Evolutionary conservation across 2,329 filamentous ascomycete species (phyloP).

Genomic region (Fusarium musae): DNA sequence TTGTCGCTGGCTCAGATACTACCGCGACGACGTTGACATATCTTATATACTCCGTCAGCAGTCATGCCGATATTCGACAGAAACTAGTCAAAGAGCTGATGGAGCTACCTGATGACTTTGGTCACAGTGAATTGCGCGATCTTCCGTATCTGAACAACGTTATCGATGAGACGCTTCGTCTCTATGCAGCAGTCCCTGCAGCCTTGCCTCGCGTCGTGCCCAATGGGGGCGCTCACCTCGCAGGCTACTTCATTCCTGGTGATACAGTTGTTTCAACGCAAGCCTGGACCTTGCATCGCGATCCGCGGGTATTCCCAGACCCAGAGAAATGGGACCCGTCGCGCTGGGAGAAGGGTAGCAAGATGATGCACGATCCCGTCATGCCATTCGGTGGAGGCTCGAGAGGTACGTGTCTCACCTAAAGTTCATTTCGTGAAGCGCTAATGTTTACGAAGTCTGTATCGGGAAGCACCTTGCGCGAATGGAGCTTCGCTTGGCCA

Average conservation of each 20-base stretch:
- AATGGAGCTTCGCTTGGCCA: not conserved
- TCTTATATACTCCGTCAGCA: fast-evolving
- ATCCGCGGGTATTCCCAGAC: not conserved
- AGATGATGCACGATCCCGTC: not conserved
- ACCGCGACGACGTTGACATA: not conserved
- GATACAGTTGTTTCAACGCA: not conserved
- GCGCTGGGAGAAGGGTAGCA: not conserved
- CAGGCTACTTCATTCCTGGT: not conserved
- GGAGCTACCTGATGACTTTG: fast-evolving
- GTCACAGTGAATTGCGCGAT: not conserved
- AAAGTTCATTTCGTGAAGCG: fast-evolving
- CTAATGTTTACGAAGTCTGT: not conserved
- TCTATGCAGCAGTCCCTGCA: not conserved
- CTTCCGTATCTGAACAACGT: fast-evolving
- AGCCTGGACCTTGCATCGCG: not conserved
- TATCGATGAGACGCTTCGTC: not conserved
- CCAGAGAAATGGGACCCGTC: not conserved
- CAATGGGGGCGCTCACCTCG: not conserved
- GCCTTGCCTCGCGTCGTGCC: not conserved
- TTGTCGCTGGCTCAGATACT: not conserved
- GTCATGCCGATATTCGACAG: fast-evolving
- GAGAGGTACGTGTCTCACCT: fast-evolving
- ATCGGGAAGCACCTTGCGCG: not conserved
- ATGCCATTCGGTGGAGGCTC: not conserved
- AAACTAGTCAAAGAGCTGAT: fast-evolving